phyloP scores from a whole-genome alignment of 208 protist genomes.

The Eutreptiella sp. region DNA sequence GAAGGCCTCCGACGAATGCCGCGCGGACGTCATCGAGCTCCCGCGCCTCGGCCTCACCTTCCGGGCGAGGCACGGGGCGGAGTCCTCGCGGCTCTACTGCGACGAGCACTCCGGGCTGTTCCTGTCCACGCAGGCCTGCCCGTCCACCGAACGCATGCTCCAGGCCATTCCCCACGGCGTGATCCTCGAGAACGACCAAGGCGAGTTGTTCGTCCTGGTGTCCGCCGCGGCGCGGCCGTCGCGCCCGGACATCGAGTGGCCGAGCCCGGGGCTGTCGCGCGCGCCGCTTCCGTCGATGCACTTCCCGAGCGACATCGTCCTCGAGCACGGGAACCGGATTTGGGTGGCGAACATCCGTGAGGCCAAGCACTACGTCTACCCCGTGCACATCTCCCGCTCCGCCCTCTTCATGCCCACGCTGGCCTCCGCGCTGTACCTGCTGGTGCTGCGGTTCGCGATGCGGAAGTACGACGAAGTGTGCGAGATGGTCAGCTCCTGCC shows the following conservation, averaged over 20 bases:
- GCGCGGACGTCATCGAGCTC: conserved; percentile 45
- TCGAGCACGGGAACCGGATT: conserved; percentile 27
- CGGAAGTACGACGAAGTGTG: conserved; percentile 16
- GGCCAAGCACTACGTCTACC: conserved; percentile 47
- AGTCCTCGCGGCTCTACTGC: conserved; percentile 29
- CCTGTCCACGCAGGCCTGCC: background rate
- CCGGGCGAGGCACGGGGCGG: conserved; percentile 27
- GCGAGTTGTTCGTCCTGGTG: conserved; percentile 17
- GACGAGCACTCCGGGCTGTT: conserved; percentile 35
- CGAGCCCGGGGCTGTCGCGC: conserved; percentile 2
- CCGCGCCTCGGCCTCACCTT: conserved; percentile 55
- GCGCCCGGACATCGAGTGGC: conserved; percentile 1
- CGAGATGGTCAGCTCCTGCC: background rate
- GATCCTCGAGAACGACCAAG: conserved; percentile 19
- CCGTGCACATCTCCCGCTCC: conserved; percentile 54
- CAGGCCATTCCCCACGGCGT: conserved; percentile 37
- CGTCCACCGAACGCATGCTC: conserved; percentile 8
- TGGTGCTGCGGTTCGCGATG: conserved; percentile 14
- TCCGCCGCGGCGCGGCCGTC: background rate
- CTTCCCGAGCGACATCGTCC: conserved; percentile 29
- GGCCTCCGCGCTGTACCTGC: conserved; percentile 54
- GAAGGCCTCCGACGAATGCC: conserved; percentile 6
- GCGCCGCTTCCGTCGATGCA: background rate
- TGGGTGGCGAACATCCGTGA: conserved; percentile 31
- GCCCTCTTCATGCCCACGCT: conserved; percentile 56